Evolutionary conservation across 129 eudicot genomes (phyloP), one percentile per base, ranked within the genome.

Genomic region (Flaveria ramosissima): DNA sequence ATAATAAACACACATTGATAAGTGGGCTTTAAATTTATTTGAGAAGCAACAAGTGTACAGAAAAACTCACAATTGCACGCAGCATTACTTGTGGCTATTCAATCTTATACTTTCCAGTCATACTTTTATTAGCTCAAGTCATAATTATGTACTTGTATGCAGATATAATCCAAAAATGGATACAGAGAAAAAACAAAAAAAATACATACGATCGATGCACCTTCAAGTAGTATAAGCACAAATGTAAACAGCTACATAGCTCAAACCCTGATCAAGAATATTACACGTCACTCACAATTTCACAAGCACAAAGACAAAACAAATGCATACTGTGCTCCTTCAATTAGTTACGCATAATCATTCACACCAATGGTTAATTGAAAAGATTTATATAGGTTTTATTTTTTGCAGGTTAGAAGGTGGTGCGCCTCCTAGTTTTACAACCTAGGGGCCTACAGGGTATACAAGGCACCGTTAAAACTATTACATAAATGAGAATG

Each of bases 171-270:
- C 20, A 64, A 16, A 15, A 24, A 64, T 27, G 8, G 21, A 66
- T 71, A 50, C 36, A n/a, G 17, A 30, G 13, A 70, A 45, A 26
- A 55, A 60, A 4, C 42, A 9, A 4, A 30, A 17, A 66, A 39
- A 10, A 51, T 17, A 77, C 21, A n/a, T n/a, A n/a, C n/a, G n/a
- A n/a, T n/a, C n/a, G n/a, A n/a, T n/a, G n/a, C n/a, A n/a, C n/a
- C n/a, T n/a, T n/a, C n/a, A n/a, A n/a, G n/a, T n/a, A n/a, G n/a
- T n/a, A n/a, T n/a, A n/a, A n/a, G n/a, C n/a, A 77, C 81, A 77
- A 55, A 77, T 53, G 67, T 24, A 67, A 59, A 68, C 48, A 68
- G 32, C 68, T 41, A 68, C 47, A 68, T 56, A 55, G 23, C 32
- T 56, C 48, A 41, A 20, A 77, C 36, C 56, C 41, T 66, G 52